A percentile compares a stretch with the other conserved stretches of the same genome.
These are phyloP conservation scores for Thelephora ganbajun DNA, from an alignment of 768 basidiomycete genomes.

Conservation along the genomic window DNA sequence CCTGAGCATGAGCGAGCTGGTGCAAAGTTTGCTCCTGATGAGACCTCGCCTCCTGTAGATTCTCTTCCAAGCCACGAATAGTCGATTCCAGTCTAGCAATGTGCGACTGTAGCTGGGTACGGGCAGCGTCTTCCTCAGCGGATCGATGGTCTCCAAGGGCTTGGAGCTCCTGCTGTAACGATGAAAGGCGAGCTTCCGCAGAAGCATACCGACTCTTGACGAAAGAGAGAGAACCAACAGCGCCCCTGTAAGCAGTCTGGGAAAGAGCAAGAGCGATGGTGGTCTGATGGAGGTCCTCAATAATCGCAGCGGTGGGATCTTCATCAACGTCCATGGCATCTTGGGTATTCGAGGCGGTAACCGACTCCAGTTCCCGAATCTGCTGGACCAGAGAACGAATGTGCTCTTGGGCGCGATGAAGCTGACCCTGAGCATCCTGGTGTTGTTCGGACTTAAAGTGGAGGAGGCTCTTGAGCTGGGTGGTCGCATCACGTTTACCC, in stretches of 20 bases:
- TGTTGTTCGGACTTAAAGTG: background rate
- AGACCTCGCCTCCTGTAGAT: too few relatives aligned
- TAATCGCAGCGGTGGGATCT: background rate
- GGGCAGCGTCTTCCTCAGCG: constrained; percentile 2
- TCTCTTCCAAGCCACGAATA: too few relatives aligned
- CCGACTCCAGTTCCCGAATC: background rate
- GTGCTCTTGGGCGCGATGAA: constrained; percentile 7
- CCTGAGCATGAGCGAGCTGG: too few relatives aligned
- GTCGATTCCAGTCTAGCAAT: too few relatives aligned
- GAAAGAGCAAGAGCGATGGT: constrained; percentile 6
- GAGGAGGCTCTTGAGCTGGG: background rate
- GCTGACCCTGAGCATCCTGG: constrained; percentile 1
- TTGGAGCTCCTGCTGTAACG: constrained; percentile 5
- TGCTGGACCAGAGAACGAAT: too few relatives aligned
- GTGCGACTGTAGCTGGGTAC: background rate
- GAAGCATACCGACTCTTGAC: background rate
- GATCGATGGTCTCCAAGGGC: constrained; percentile 2
- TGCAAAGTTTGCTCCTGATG: too few relatives aligned
- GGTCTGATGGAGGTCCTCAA: constrained; percentile 2
- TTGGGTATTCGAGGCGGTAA: background rate
- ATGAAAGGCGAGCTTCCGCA: background rate
- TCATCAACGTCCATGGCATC: background rate
- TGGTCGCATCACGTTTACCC: constrained; percentile 2
- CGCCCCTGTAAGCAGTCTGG: background rate
- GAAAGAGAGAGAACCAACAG: constrained; percentile 1